Evolutionary conservation across 805 yeast genomes (phyloP).

Genomic region (Monosporozyma yasuniensis): DNA sequence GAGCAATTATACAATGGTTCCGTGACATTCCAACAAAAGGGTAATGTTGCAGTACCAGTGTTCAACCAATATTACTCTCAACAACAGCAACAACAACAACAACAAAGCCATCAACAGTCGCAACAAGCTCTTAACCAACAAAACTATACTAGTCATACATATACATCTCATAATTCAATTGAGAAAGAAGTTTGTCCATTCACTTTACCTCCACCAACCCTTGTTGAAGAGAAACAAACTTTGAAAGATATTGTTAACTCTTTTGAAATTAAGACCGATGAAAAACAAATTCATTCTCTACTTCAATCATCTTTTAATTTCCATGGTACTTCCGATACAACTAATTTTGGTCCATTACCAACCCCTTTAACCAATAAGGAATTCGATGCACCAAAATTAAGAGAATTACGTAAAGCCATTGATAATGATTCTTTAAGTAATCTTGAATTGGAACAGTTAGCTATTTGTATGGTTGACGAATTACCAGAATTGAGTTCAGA

Average conservation of each 20-base stretch:
- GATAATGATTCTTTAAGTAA: conserved; percentile 46
- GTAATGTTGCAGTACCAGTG: conserved; percentile 25
- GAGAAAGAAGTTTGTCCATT: conserved; percentile 32
- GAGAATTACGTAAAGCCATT: conserved; percentile 74
- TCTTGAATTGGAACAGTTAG: conserved; percentile 69
- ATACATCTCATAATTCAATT: conserved; percentile 9
- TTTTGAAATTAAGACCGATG: conserved; percentile 19
- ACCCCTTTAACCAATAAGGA: conserved; percentile 57
- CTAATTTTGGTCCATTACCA: conserved; percentile 66
- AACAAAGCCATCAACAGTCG: conserved; percentile 1
- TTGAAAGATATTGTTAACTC: conserved; percentile 17
- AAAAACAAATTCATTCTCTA: conserved; percentile 34
- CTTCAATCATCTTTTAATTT: conserved; percentile 38
- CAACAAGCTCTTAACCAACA: conserved; percentile 4
- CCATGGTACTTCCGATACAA: conserved; percentile 36
- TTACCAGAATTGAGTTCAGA: conserved; percentile 87
- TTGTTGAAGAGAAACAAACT: conserved; percentile 11
- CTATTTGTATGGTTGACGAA: conserved; percentile 77
- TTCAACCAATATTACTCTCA: conserved; percentile 12
- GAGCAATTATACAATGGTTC: conserved; percentile 30
- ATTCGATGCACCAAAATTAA: conserved; percentile 78
- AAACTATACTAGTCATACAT: conserved; percentile 11
- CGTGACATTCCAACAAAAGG: conserved; percentile 27
- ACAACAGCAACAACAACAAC: conserved; percentile 10
- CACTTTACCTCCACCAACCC: conserved; percentile 27